Percentiles rank a stretch among this genome's conserved stretches.
phyloP scores from a whole-genome alignment of 75 land plant genomes.

The Selaginella tamariscina region DNA sequence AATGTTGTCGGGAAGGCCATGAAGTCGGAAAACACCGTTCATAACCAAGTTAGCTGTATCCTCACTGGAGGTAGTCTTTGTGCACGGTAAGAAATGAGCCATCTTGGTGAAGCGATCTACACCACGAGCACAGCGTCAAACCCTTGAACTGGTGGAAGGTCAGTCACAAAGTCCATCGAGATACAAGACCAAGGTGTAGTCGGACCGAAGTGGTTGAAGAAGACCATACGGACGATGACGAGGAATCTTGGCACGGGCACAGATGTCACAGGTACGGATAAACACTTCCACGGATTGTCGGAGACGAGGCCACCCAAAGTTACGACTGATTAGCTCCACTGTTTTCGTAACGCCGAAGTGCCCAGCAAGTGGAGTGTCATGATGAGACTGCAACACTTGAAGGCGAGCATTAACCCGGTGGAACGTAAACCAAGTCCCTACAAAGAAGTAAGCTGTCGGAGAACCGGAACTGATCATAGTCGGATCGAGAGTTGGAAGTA shows the following conservation, averaged over 20 bases:
- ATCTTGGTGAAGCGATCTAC: not conserved
- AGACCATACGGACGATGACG: slow-evolving; percentile 6
- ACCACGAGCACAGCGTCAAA: slow-evolving; percentile 2
- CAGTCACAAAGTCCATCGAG: slow-evolving; percentile 8
- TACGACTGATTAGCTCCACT: slow-evolving; percentile 12
- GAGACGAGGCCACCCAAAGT: slow-evolving; percentile 8
- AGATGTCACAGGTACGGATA: slow-evolving; percentile 10
- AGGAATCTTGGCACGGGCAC: slow-evolving; percentile 11
- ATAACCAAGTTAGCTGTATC: slow-evolving; percentile 1
- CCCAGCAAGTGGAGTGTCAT: slow-evolving; percentile 11
- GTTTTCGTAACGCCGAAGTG: slow-evolving; percentile 7
- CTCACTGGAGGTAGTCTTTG: slow-evolving; percentile 6
- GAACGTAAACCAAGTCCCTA: slow-evolving; percentile 3
- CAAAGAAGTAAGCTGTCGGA: slow-evolving; percentile 3
- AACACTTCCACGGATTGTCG: slow-evolving; percentile 8
- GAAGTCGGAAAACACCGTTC: slow-evolving; percentile 3
- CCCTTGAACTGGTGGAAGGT: slow-evolving; percentile 6
- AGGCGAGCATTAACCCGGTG: slow-evolving; percentile 11
- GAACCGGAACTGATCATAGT: slow-evolving; percentile 3
- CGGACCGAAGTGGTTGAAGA: slow-evolving; percentile 2
- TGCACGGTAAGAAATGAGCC: slow-evolving; percentile 10
- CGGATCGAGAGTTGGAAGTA: not conserved
- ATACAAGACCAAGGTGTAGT: slow-evolving; percentile 1
- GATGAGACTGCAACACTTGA: slow-evolving; percentile 13
- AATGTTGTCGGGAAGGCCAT: slow-evolving; percentile 3